Base-by-base conservation (phyloP, 1,284 basidiomycete genomes). In the Anthracocystis walkeri region DNA sequence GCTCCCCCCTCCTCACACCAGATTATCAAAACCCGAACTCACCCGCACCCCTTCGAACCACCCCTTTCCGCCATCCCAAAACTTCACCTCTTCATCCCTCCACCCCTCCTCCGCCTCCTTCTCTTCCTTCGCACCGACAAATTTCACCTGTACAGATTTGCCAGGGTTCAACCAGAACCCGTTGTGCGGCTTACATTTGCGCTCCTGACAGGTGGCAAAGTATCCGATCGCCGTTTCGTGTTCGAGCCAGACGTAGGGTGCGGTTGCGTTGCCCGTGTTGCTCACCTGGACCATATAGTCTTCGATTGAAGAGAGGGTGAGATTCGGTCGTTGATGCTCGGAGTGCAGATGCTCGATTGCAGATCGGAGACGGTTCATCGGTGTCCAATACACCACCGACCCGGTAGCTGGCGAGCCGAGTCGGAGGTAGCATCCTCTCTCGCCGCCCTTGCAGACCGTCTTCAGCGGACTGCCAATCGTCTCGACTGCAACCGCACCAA, bases 221-320 rank as follows among this genome's bases (percentile, higher is more conserved):
- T 87, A 86, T 1, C 90, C 90, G 3, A 90, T 82, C 0, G 88
- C 88, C 0, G 86, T 83, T 0, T 89, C 89, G 79, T 90, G 89
- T 60, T 90, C 89, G 4, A 90, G 80, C 88, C 89, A 90, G 3
- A 89, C 87, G n/a, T 29, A 79, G 1, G 75, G 64, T 0, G 77
- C 77, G 16, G 45, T 45, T 1, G 53, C 58, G 20, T 33, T 20
- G 18, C 68, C 68, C 2, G 40, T 50, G 46, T 70, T 70, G 46
- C 49, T 42, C 4, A 70, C 16, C 2, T 44, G 5, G 1, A 65
- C 56, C 11, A 20, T 8, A 51, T 51, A 61, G 23, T 31, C 16
- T 2, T 25, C 12, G 18, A 16, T 2, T 8, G 40, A 7, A 7
- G 25, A 23, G 7, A 52, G 38, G 23, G 58, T 55, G 23, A 68